Percentiles rank a stretch among this genome's conserved stretches.
Conservation (phyloP, 1,139 yeast species). For the Debaryomycetaceae sp. region DNA sequence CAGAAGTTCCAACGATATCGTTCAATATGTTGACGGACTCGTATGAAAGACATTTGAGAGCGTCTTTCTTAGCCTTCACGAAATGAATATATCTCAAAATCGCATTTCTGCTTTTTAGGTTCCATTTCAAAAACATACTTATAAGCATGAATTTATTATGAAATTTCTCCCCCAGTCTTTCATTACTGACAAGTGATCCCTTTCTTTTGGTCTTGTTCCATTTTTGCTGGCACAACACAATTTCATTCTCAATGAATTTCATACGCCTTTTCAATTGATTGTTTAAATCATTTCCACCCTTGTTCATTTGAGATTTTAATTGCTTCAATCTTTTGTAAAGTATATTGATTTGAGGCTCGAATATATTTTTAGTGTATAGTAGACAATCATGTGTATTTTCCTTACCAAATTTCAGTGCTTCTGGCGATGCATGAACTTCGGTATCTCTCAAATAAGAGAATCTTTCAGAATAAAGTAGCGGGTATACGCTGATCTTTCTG, state of each 20-base stretch:
- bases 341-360: constrained; percentile 26
- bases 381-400: constrained; percentile 32
- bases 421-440: constrained; percentile 11
- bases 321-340: constrained; percentile 25
- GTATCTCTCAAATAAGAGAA: constrained; percentile 43
- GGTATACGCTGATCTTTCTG: constrained; percentile 24
- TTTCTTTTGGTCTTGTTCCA: constrained; percentile 5
- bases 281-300: constrained; percentile 8
- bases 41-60: constrained; percentile 32
- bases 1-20: constrained; percentile 23
- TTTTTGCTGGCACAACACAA: constrained; percentile 9
- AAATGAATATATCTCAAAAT: constrained; percentile 39
- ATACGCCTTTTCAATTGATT: constrained; percentile 18
- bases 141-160: constrained; percentile 40
- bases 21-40: constrained; percentile 39
- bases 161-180: constrained; percentile 15
- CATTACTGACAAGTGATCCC: background rate
- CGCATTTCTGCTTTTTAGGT: constrained; percentile 32
- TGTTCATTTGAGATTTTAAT: constrained; percentile 20
- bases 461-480: constrained; percentile 34
- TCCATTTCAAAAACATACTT: constrained; percentile 45
- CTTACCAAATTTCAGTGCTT: constrained; percentile 18
- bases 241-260: constrained; percentile 20
- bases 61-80: constrained; percentile 27
- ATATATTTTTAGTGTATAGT: constrained; percentile 23